Base-by-base conservation (phyloP, 805 yeast genomes). In the Saccharomycopsis malanga region DNA sequence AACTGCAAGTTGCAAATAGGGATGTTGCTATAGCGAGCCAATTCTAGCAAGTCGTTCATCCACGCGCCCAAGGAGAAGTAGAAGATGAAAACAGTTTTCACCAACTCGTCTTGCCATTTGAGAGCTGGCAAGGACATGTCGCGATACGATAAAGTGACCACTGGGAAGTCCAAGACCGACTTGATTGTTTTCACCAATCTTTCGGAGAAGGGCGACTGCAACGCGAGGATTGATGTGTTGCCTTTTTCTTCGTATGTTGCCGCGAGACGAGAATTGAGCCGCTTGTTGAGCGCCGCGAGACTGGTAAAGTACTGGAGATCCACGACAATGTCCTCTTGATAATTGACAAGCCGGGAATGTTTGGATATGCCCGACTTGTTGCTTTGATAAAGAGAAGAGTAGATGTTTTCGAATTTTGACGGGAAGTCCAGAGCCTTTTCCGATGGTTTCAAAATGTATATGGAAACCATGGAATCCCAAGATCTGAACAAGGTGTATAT, bases 1-100 rank as follows among this genome's bases (percentile, higher is more conserved):
- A 79, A 70, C 53, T 79, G 80, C 54, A 91, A 65, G 58, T 93
- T 91, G 59, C 98, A 87, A 30, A 93, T 60, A 1, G 98, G 98
- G 42, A 93, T 75, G 46, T 83, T 80, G 35, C 91, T 77, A 59
- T 83, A 87, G 49, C 74, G 72, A 0, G 97, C 72, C 45, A 87
- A 61, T 0, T 77, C 68, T 17, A 80, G 71, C 64, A 87, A 69
- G 56, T 82, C 81, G 34, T 72, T 69, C 24, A 88, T 59, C 85
- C 95, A 83, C 1, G 79, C 68, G 0, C 93, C 83, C 39, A 88
- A 65, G 0, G 86, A 78, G 39, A 91, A 70, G 60, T 79, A 79
- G 54, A 84, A 88, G 55, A 80, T 81, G 36, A 81, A 70, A 3
- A 87, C 67, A 53, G 87, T 68, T 53, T 79, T 81, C 45, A 81